Percentiles rank a stretch among this genome's conserved stretches.
These are phyloP conservation scores for Urostyla sp. DNA, from an alignment of 73 alveolate genomes.

Conservation along the genomic window DNA sequence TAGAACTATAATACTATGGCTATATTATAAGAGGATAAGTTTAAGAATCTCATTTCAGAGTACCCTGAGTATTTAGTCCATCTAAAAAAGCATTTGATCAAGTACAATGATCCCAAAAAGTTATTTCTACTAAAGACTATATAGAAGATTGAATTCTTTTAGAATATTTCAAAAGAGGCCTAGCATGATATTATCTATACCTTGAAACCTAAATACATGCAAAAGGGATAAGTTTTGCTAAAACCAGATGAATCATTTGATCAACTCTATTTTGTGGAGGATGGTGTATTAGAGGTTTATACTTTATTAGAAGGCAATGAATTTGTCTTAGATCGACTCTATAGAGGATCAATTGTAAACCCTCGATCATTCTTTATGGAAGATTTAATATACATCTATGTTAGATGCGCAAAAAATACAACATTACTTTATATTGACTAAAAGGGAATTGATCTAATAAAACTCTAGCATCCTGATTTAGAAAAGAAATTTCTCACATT, in stretches of 20 bases:
- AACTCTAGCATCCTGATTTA: not conserved
- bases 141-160: not conserved
- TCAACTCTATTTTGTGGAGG: not conserved
- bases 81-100: not conserved
- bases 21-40: slow-evolving; percentile 10
- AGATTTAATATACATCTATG: not conserved
- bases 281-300: slow-evolving; percentile 6
- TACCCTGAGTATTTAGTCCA: slow-evolving; percentile 13
- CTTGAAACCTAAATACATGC: not conserved
- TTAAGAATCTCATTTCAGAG: slow-evolving; percentile 7
- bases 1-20: slow-evolving; percentile 54
- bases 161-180: not conserved
- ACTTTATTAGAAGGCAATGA: slow-evolving; percentile 37
- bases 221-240: slow-evolving; percentile 14
- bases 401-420: not conserved
- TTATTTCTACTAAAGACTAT: not conserved
- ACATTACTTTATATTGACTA: not conserved
- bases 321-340: slow-evolving; percentile 41
- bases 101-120: slow-evolving; percentile 47
- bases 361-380: slow-evolving; percentile 26
- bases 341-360: slow-evolving; percentile 28
- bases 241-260: slow-evolving; percentile 11
- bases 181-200: not conserved
- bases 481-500: not conserved
- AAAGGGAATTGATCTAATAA: not conserved